A percentile compares a stretch with the other conserved stretches of the same genome.
These are phyloP conservation scores for Macrocybe gigantea DNA, from an alignment of 768 basidiomycete species.

Conservation along the genomic window DNA sequence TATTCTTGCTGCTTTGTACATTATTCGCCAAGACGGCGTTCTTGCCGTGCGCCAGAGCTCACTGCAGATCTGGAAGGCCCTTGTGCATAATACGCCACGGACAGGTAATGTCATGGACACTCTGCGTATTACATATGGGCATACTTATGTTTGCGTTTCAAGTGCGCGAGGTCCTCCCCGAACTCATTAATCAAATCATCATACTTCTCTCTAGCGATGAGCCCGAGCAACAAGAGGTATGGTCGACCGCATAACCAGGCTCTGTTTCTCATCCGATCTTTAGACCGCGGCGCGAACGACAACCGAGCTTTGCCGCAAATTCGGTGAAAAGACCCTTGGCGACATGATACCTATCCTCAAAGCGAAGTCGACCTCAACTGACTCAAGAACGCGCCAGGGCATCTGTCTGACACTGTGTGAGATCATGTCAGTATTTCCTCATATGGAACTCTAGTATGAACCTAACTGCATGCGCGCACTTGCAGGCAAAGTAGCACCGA, in stretches of 20 bases:
- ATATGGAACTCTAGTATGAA: not conserved
- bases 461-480: not conserved
- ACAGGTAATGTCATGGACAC: slow-evolving; percentile 49
- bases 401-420: slow-evolving; percentile 86
- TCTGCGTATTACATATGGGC: not conserved
- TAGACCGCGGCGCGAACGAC: slow-evolving; percentile 88
- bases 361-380: slow-evolving; percentile 52
- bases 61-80: slow-evolving; percentile 96
- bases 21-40: slow-evolving; percentile 91
- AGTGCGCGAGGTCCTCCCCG: slow-evolving; percentile 89
- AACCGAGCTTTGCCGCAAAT: slow-evolving; percentile 88
- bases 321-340: slow-evolving; percentile 84
- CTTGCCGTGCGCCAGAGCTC: slow-evolving; percentile 85
- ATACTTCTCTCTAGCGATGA: slow-evolving; percentile 73
- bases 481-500: slow-evolving; percentile 79
- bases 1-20: slow-evolving; percentile 84
- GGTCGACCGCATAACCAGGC: not conserved
- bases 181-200: slow-evolving; percentile 76
- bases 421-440: slow-evolving; percentile 57
- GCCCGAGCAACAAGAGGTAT: slow-evolving; percentile 86
- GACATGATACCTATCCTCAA: slow-evolving; percentile 82
- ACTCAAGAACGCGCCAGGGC: slow-evolving; percentile 69
- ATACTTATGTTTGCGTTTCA: slow-evolving; percentile 4
- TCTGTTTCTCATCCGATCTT: slow-evolving; percentile 4
- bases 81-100: slow-evolving; percentile 90